phyloP scores from a whole-genome alignment of 192 early-diverging fungal genomes.

The Physocladia obscura region DNA sequence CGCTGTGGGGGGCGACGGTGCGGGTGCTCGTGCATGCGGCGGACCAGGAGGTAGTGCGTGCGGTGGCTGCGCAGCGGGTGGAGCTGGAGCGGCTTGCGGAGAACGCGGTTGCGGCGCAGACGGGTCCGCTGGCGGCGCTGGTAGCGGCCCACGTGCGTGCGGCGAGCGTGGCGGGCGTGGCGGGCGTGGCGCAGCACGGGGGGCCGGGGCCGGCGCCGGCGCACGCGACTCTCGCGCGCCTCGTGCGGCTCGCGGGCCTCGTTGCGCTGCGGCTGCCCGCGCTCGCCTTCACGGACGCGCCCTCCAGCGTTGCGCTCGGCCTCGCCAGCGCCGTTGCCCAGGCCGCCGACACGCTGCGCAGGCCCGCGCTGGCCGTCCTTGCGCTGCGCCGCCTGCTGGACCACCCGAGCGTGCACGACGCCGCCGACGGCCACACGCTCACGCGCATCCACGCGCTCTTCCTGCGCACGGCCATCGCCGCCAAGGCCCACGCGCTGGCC shows the following conservation, averaged over 20 bases:
- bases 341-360: neutral
- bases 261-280: neutral
- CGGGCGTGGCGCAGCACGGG: no score
- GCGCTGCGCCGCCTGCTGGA: neutral
- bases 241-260: neutral
- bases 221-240: no score
- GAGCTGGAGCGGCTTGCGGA: neutral
- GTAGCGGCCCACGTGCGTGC: neutral
- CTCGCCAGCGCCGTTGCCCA: constrained; percentile 1
- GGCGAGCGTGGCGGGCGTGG: neutral
- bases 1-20: neutral
- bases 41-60: neutral
- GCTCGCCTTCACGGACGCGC: neutral
- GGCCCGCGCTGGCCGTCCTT: neutral
- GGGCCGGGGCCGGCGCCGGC: no score
- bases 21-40: neutral
- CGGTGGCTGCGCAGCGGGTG: neutral
- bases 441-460: constrained; percentile 35
- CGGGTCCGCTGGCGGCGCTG: neutral
- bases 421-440: constrained; percentile 2
- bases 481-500: constrained; percentile 36
- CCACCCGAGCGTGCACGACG: neutral
- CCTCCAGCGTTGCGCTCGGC: neutral
- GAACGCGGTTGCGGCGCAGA: neutral
- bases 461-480: constrained; percentile 24